Evolutionary conservation across 2,329 filamentous ascomycete genomes (phyloP).

Genomic region (Colletotrichum tofieldiae): DNA sequence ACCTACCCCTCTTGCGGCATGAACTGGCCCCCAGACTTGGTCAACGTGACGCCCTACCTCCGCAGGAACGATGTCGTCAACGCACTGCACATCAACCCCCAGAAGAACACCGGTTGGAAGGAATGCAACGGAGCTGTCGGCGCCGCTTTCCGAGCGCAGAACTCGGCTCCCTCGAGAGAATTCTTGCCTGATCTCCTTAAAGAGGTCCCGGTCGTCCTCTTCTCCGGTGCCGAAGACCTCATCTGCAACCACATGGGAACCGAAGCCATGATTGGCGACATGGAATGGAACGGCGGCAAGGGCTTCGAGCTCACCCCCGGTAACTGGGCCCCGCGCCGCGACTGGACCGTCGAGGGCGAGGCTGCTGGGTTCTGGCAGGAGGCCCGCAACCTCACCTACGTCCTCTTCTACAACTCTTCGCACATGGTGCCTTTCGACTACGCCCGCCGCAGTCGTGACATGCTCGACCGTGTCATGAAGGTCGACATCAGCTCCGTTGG

Average conservation of each 20-base stretch:
- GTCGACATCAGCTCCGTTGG: constrained; percentile 94
- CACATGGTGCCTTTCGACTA: constrained; percentile 99
- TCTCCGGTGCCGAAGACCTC: constrained; percentile 93
- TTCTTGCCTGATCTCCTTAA: constrained; percentile 85
- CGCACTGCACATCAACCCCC: constrained; percentile 86
- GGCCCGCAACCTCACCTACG: constrained; percentile 94
- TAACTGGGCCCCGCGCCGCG: constrained; percentile 90
- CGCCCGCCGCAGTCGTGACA: constrained; percentile 88
- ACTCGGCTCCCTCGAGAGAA: constrained; percentile 81
- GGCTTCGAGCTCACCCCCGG: constrained; percentile 92
- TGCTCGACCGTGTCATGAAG: constrained; percentile 96
- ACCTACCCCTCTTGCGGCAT: constrained; percentile 89
- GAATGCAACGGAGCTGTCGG: constrained; percentile 91
- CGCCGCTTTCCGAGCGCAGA: constrained; percentile 76
- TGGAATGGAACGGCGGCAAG: constrained; percentile 92
- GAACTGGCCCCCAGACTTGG: constrained; percentile 96
- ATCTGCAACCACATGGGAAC: constrained; percentile 99
- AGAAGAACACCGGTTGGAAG: constrained; percentile 89
- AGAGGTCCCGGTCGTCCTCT: constrained; percentile 85
- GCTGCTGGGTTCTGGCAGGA: constrained; percentile 93
- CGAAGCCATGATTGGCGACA: constrained; percentile 89
- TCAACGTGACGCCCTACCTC: constrained; percentile 85
- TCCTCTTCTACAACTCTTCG: constrained; percentile 94
- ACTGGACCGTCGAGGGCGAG: constrained; percentile 95
- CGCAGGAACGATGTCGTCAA: constrained; percentile 82